Conservation (phyloP, 306 rosid genomes). For the Gleditsia sinensis region DNA sequence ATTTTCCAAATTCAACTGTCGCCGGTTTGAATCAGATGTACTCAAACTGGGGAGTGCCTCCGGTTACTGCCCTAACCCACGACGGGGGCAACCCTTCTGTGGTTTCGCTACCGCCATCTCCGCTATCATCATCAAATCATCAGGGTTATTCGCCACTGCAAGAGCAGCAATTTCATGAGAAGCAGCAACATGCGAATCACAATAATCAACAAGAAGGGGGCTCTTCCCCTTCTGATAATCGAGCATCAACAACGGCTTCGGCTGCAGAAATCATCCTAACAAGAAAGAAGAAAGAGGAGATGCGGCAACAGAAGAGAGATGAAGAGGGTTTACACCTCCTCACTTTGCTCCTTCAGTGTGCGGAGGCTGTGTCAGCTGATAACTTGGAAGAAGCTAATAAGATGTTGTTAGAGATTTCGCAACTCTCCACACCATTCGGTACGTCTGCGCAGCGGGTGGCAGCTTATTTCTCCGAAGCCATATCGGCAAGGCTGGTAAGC, state of each 20-base stretch:
- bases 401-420: slow-evolving; percentile 81
- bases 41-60: slow-evolving; percentile 57
- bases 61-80: slow-evolving; percentile 16
- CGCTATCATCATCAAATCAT: slow-evolving; percentile 5
- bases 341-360: slow-evolving; percentile 88
- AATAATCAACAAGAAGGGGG: slow-evolving; percentile 38
- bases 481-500: slow-evolving; percentile 90
- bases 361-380: slow-evolving; percentile 91
- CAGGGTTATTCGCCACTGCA: slow-evolving; percentile 33
- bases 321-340: slow-evolving; percentile 90
- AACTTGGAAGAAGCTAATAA: slow-evolving; percentile 82
- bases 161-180: slow-evolving; percentile 19
- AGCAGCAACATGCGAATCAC: slow-evolving; percentile 20
- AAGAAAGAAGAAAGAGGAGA: slow-evolving; percentile 74
- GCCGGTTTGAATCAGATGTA: slow-evolving; percentile 44
- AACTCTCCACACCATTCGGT: slow-evolving; percentile 85
- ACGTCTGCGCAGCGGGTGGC: slow-evolving; percentile 97
- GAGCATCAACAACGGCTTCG: not conserved
- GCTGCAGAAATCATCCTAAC: slow-evolving; percentile 32
- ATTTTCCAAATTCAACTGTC: slow-evolving; percentile 33
- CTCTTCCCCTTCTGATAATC: not conserved
- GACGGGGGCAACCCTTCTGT: slow-evolving; percentile 26
- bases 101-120: slow-evolving; percentile 34
- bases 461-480: slow-evolving; percentile 95
- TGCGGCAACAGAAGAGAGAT: slow-evolving; percentile 74